Base-by-base conservation (phyloP, 1,284 basidiomycete species). In the Pseudomicrostroma phylloplanum region DNA sequence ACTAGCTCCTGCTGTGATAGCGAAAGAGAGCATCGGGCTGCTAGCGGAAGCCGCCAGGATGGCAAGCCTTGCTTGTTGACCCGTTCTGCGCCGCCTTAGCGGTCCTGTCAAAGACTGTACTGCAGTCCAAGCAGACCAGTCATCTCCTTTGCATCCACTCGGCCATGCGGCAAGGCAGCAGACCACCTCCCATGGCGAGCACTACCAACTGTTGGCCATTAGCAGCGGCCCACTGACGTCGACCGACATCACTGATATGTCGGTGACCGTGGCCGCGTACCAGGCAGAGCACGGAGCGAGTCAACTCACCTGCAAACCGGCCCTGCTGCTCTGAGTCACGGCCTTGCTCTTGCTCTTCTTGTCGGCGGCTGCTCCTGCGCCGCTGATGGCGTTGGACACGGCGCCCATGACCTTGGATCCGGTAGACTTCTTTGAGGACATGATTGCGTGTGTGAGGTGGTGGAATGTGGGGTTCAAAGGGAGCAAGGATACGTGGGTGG, bases 291-390 rank as follows among this genome's bases (percentile, higher is more conserved):
- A 25, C 13, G 51, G 21, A 19, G 51, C 51, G 21, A 54, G 17
- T 17, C 51, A 62, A 71, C 72, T 73, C 67, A 74, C 72, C 68
- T 74, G 72, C 60, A 74, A 67, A 65, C 72, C 72, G 21, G 72
- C 72, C 59, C 71, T 64, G n/a, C 66, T 57, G 56, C 67, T 69
- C 63, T 74, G 72, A 30, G 71, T 71, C 60, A 65, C 42, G 36
- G 56, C 41, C 30, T 36, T 36, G 17, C 23, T 60, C 65, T 63
- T 59, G 66, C 70, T 73, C 60, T 43, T 55, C 61, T 60, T 63
- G 57, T 66, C 70, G 58, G 43, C 46, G 36, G 30, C 11, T 39
- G 67, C 63, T 60, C 66, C 67, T 58, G 63, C 65, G 41, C 66
- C 64, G 48, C 69, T 54, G 51, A 15, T 54, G 51, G n/a, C 23